Evolutionary conservation across 2,329 filamentous ascomycete species (phyloP).

Genomic region (Lithohypha guttulata): DNA sequence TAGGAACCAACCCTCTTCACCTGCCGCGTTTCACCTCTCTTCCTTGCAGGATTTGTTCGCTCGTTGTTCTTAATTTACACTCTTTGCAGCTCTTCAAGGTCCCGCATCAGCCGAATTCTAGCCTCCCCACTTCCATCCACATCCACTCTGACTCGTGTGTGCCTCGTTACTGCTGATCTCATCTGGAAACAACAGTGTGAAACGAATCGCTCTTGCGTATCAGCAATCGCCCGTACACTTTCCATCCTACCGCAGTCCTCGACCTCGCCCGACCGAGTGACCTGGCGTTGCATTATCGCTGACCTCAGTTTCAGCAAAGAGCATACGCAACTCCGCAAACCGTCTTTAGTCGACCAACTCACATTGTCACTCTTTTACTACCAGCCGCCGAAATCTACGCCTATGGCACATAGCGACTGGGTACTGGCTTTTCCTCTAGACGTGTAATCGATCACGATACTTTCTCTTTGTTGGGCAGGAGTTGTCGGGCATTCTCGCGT

Average conservation of each 20-base stretch:
- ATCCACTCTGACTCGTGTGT: conserved; percentile 4
- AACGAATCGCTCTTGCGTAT: neutral
- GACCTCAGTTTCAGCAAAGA: too few species aligned
- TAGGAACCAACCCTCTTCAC: neutral
- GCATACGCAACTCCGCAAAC: neutral
- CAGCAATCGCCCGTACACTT: neutral
- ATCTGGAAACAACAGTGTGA: conserved; percentile 5
- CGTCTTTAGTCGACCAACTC: neutral
- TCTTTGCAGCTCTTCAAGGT: neutral
- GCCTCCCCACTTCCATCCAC: neutral
- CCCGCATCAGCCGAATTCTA: neutral
- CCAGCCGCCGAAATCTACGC: too few species aligned
- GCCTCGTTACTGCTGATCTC: conserved; percentile 6
- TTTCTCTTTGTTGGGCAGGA: neutral
- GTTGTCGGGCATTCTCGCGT: conserved; percentile 2
- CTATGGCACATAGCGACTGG: too few species aligned
- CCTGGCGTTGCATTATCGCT: neutral
- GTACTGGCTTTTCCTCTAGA: too few species aligned
- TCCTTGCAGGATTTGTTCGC: neutral
- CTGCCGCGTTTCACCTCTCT: neutral
- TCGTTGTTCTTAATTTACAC: neutral
- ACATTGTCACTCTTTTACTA: conserved; percentile 4
- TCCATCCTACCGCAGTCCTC: neutral
- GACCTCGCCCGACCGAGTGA: neutral
- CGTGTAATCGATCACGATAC: too few species aligned